Evolutionary conservation across 495 filamentous ascomycete species (phyloP), one percentile per base, ranked within the genome.

Genomic region (Neurospora africana): DNA sequence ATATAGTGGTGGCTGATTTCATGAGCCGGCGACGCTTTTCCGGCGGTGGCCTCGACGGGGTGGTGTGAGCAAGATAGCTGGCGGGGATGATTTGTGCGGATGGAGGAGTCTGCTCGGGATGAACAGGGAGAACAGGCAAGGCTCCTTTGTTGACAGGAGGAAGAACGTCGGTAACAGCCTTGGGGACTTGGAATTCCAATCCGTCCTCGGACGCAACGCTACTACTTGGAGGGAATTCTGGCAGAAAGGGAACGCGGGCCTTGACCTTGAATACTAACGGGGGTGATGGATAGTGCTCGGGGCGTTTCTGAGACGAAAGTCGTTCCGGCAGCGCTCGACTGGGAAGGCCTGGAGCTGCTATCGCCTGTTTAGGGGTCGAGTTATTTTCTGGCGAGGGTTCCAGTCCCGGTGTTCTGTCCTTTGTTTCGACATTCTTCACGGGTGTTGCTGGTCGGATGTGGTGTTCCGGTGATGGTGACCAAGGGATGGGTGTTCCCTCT

Each of bases 101-200:
- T 2, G 82, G 80, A 2, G 83, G 81, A 11, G 81, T 83, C 30
- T 72, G 75, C 15, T 65, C 27, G 1, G 30, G 23, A 65, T 35
- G 13, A 0, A 8, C 27, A 15, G 71, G 73, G 9, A 73, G 69
- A 36, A 72, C 61, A 21, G 65, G 44, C 8, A 72, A 40, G 23
- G 74, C 74, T 13, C 68, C 68, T 41, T 69, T 77, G 68, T 78
- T 77, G 21, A 74, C 70, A 2, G 77, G 68, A 9, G 74, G 71
- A 9, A 78, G 41, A 30, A 44, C 47, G 40, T 84, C 79, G 23
- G 78, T 80, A 17, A 89, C 79, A 5, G 86, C 84, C 69, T 80
- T 79, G 33, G 87, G 88, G 6, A 87, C 78, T 76, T 83, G 82
- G 17, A 86, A 76, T 61, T 89, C 87, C 77, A 90, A 83, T n/a